A percentile compares a stretch with the other conserved stretches of the same genome.
Conservation (phyloP, 257 asterid species). For the Ilex asprella region DNA sequence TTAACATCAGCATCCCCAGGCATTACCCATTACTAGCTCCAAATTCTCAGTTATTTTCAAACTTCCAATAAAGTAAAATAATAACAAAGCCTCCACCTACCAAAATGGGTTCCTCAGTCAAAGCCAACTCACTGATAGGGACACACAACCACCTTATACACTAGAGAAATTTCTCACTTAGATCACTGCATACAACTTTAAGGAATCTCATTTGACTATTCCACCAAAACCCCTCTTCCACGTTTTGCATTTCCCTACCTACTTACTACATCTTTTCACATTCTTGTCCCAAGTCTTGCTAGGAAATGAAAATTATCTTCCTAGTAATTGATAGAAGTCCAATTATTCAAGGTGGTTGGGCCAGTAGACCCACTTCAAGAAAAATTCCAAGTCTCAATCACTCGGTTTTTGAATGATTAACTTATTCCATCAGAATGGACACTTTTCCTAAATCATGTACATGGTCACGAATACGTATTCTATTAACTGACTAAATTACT, state of each 20-base stretch:
- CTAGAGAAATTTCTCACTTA: constrained; percentile 8
- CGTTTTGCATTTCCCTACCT: neutral
- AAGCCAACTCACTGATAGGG: constrained; percentile 27
- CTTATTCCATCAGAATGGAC: no score
- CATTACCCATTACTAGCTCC: no score
- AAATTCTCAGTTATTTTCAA: no score
- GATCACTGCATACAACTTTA: neutral
- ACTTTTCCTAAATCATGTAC: no score
- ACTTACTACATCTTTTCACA: constrained; percentile 7
- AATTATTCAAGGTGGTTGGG: neutral
- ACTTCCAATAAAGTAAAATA: no score
- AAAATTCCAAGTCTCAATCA: neutral
- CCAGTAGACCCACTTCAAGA: neutral
- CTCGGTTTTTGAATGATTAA: neutral
- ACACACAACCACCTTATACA: constrained; percentile 23
- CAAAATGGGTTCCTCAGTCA: constrained; percentile 5
- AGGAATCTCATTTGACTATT: neutral
- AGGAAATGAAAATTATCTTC: neutral
- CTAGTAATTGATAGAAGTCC: neutral
- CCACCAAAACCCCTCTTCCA: constrained; percentile 4
- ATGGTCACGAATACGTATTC: no score
- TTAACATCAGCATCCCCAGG: no score
- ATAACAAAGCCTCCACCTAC: constrained; percentile 15
- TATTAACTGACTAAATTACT: no score
- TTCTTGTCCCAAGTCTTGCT: constrained; percentile 3